A percentile compares a stretch with the other conserved stretches of the same genome.
Evolutionary conservation across 257 asterid genomes (phyloP).

Genomic region (Verbena officinalis): DNA sequence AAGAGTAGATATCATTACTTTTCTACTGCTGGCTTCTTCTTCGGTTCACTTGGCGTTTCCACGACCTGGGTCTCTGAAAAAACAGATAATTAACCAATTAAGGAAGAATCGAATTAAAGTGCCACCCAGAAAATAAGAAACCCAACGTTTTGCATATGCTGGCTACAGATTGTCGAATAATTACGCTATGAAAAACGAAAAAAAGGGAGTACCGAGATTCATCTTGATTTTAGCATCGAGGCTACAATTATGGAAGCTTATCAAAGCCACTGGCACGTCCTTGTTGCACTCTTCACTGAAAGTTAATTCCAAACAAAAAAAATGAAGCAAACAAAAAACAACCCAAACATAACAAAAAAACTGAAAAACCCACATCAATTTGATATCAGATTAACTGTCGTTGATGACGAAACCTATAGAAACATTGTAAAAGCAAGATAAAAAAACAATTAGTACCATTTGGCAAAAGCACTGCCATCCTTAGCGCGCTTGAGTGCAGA

Average conservation of each 20-base stretch:
- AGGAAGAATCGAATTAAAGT: not conserved
- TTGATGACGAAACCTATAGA: not conserved
- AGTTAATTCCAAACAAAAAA: not conserved
- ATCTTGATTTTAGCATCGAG: conserved; percentile 81
- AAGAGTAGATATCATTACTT: conserved; percentile 32
- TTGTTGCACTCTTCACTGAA: conserved; percentile 73
- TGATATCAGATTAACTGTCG: too few species aligned
- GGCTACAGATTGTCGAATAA: not conserved
- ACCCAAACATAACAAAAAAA: not conserved
- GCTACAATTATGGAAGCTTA: conserved; percentile 74
- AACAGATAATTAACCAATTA: not conserved
- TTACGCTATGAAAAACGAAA: not conserved
- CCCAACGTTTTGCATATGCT: not conserved
- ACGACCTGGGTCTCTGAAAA: conserved; percentile 60
- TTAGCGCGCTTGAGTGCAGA: conserved; percentile 74
- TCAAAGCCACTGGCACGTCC: conserved; percentile 81
- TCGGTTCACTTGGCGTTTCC: conserved; percentile 52
- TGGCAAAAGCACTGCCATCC: conserved; percentile 87
- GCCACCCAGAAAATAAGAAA: conserved; percentile 2
- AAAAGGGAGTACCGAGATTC: conserved; percentile 55
- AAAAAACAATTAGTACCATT: conserved; percentile 47
- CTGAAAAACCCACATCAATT: not conserved
- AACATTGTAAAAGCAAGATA: not conserved
- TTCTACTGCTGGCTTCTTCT: conserved; percentile 52
- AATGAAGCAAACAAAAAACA: not conserved